These are phyloP conservation scores for Solanum rostratum DNA, from an alignment of 257 asterid species.

Conservation along the genomic window DNA sequence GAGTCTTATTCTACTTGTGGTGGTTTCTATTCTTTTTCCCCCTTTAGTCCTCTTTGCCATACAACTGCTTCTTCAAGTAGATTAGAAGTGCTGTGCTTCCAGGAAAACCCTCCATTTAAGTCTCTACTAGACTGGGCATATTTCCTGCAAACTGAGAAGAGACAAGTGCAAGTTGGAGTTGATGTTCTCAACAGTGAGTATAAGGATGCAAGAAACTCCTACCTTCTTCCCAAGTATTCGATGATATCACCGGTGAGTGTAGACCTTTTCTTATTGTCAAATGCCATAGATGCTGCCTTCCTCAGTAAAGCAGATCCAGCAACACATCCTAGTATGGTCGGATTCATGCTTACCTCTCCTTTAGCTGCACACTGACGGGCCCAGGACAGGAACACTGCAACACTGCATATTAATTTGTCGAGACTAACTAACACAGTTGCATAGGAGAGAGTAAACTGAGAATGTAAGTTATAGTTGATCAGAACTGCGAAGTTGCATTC, in stretches of 20 bases:
- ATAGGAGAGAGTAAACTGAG: not conserved
- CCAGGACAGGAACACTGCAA: slow-evolving; percentile 81
- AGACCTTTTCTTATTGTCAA: slow-evolving; percentile 60
- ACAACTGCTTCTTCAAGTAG: not conserved
- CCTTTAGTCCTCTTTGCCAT: not conserved
- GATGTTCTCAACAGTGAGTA: not conserved
- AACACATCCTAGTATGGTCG: slow-evolving; percentile 58
- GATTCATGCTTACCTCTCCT: slow-evolving; percentile 26
- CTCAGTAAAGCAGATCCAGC: slow-evolving; percentile 76
- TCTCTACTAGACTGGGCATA: slow-evolving; percentile 34
- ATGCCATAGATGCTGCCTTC: slow-evolving; percentile 75
- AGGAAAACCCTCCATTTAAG: not conserved
- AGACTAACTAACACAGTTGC: not conserved
- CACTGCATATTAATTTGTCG: slow-evolving; percentile 20
- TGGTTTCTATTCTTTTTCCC: not conserved
- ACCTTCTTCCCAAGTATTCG: slow-evolving; percentile 79
- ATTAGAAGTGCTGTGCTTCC: not conserved
- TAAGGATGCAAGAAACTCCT: not conserved
- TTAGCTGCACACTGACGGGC: slow-evolving; percentile 42
- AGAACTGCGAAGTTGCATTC: not conserved
- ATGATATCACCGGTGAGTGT: slow-evolving; percentile 83
- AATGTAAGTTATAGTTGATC: not conserved
- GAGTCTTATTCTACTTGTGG: not conserved
- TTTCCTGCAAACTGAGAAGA: slow-evolving; percentile 64
- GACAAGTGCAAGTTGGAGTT: not conserved